These are phyloP conservation scores for Russula sp. DNA, from an alignment of 768 basidiomycete genomes.

Conservation along the genomic window DNA sequence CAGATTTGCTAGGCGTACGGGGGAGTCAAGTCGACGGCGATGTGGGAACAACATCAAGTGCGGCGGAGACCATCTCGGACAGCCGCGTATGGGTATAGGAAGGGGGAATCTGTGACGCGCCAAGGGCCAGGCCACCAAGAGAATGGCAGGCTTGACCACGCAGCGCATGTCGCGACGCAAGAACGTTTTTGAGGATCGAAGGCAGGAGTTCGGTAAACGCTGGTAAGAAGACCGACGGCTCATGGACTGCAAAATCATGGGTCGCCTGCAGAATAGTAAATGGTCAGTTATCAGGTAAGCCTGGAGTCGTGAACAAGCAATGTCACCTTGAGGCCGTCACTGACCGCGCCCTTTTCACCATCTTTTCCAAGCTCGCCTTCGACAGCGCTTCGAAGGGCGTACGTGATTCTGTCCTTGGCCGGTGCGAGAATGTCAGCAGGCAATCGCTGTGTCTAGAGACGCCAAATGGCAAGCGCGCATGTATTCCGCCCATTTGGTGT, in stretches of 20 bases:
- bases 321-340: slow-evolving; percentile 68
- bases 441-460: slow-evolving; percentile 65
- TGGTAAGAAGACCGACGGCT: slow-evolving; percentile 63
- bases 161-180: slow-evolving; percentile 58
- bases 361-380: slow-evolving; percentile 84
- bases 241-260: slow-evolving; percentile 58
- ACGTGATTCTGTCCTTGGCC: slow-evolving; percentile 61
- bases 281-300: slow-evolving; percentile 6
- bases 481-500: slow-evolving; percentile 87
- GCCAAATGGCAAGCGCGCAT: slow-evolving; percentile 68
- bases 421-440: slow-evolving; percentile 55
- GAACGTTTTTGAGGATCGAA: slow-evolving; percentile 54
- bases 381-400: slow-evolving; percentile 69
- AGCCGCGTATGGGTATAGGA: slow-evolving; percentile 49
- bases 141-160: slow-evolving; percentile 73
- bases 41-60: slow-evolving; percentile 40
- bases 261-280: slow-evolving; percentile 46
- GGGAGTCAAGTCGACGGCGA: slow-evolving; percentile 32
- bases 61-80: slow-evolving; percentile 43
- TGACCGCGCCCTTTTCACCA: slow-evolving; percentile 79
- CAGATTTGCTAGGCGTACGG: slow-evolving; percentile 28
- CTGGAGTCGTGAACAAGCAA: neutral
- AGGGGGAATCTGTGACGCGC: slow-evolving; percentile 41
- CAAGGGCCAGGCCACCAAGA: slow-evolving; percentile 61
- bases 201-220: slow-evolving; percentile 56